A percentile compares a stretch with the other conserved stretches of the same genome.
Conservation (phyloP, 1,139 yeast species). For the Suhomyces guaymorum region DNA sequence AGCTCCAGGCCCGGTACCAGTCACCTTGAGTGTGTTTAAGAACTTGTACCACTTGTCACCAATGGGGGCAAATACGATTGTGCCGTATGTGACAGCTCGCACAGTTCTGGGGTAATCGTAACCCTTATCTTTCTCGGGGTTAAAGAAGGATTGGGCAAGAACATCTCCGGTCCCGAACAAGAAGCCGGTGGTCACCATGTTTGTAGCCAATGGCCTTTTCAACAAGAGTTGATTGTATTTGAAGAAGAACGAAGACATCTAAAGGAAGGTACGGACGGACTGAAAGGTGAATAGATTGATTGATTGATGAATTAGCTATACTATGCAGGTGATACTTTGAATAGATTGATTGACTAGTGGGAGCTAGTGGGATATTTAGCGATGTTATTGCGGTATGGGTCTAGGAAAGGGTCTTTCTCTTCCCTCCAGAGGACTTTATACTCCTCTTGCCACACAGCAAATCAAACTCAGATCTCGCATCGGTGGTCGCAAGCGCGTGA, state of each 20-base stretch:
- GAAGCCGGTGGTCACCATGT: conserved; percentile 41
- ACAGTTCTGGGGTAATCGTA: conserved; percentile 35
- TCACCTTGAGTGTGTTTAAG: conserved; percentile 22
- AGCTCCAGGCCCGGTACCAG: not conserved
- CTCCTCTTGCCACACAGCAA: too few species aligned
- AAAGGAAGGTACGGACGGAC: not conserved
- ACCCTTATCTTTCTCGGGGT: conserved; percentile 11
- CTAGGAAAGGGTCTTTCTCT: too few species aligned
- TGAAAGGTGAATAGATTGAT: not conserved
- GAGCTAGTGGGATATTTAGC: too few species aligned
- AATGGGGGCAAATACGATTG: conserved; percentile 43
- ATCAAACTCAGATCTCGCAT: too few species aligned
- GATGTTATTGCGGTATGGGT: too few species aligned
- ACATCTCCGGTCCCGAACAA: conserved; percentile 46
- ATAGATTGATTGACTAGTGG: too few species aligned
- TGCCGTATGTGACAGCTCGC: conserved; percentile 40
- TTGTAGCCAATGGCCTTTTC: conserved; percentile 37
- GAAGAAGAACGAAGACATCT: conserved; percentile 19
- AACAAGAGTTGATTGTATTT: conserved; percentile 33
- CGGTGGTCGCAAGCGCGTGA: too few species aligned
- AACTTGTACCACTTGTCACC: conserved; percentile 45
- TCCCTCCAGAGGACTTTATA: too few species aligned
- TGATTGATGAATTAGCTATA: not conserved
- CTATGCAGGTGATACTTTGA: too few species aligned
- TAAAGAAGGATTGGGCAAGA: conserved; percentile 38